These are phyloP conservation scores for Gonium pectorale DNA, from an alignment of 139 green algal genomes.

Conservation along the genomic window DNA sequence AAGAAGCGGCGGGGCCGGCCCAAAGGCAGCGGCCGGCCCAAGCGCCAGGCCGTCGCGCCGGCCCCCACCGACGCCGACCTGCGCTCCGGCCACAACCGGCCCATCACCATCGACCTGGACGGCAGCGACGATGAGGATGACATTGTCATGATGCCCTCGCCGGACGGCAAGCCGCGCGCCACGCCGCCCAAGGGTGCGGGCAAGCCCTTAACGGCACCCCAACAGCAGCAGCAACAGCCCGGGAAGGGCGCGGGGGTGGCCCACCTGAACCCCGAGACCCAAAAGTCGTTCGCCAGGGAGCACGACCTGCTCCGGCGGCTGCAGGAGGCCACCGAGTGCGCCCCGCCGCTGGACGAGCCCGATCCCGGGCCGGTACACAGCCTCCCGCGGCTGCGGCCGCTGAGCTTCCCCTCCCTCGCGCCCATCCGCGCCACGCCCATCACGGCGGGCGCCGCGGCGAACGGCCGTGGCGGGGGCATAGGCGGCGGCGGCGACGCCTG, in stretches of 20 bases:
- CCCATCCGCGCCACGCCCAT: too few species aligned
- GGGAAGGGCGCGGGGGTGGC: neutral
- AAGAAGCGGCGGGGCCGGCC: conserved; percentile 5
- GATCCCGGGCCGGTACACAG: too few species aligned
- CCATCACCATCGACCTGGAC: neutral
- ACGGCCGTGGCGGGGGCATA: too few species aligned
- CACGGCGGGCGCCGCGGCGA: too few species aligned
- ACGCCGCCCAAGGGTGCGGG: neutral
- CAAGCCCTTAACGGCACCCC: neutral
- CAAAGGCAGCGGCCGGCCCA: neutral
- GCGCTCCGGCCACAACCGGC: neutral
- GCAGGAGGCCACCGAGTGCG: conserved; percentile 13
- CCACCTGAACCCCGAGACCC: neutral
- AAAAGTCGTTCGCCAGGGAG: neutral
- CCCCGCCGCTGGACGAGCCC: too few species aligned
- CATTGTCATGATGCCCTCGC: conserved; percentile 4
- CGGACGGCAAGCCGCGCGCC: neutral
- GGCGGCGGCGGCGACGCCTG: too few species aligned
- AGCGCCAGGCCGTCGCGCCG: neutral
- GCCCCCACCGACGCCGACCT: neutral
- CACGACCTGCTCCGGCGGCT: conserved; percentile 7
- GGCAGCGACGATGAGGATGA: conserved; percentile 18
- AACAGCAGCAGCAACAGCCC: neutral
- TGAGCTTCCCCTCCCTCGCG: too few species aligned
- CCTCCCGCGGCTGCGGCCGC: too few species aligned